These are phyloP conservation scores for Flueggea neowawraea DNA, from an alignment of 441 rosid species.

Conservation along the genomic window DNA sequence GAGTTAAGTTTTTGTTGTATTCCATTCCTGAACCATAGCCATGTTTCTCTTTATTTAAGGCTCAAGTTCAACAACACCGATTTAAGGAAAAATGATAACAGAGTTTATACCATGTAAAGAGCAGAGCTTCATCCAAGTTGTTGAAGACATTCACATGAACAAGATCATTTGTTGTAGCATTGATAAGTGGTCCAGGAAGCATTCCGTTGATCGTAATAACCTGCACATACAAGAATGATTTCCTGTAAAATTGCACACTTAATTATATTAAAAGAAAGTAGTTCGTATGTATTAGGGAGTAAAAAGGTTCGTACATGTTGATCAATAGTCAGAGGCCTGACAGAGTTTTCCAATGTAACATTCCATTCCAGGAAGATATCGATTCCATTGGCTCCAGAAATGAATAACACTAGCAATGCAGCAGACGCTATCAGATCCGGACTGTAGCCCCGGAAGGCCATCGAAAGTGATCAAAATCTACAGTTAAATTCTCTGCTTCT, in stretches of 20 bases:
- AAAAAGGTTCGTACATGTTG: conserved; percentile 30
- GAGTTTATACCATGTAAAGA: conserved; percentile 43
- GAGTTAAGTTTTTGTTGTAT: conserved; percentile 62
- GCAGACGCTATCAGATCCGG: not conserved
- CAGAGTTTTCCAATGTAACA: conserved; percentile 24
- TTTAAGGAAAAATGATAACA: not conserved
- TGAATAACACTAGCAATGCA: conserved; percentile 10
- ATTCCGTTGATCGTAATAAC: conserved; percentile 56
- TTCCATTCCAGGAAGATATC: conserved; percentile 45
- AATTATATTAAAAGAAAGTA: not conserved
- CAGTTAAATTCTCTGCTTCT: too few species aligned
- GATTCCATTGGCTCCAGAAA: conserved; percentile 9
- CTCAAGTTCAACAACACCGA: not conserved
- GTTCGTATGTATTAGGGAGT: not conserved
- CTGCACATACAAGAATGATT: conserved; percentile 21
- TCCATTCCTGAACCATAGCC: conserved; percentile 52
- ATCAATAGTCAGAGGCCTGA: conserved; percentile 20
- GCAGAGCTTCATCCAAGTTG: conserved; percentile 50
- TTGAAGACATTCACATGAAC: conserved; percentile 52
- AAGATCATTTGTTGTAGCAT: conserved; percentile 49
- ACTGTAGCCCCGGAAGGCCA: too few species aligned
- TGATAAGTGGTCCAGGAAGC: conserved; percentile 60
- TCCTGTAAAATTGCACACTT: not conserved
- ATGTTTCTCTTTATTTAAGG: not conserved
- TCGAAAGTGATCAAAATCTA: too few species aligned